Base-by-base conservation (phyloP, 345 rosid species). In the Salix dunnii region DNA sequence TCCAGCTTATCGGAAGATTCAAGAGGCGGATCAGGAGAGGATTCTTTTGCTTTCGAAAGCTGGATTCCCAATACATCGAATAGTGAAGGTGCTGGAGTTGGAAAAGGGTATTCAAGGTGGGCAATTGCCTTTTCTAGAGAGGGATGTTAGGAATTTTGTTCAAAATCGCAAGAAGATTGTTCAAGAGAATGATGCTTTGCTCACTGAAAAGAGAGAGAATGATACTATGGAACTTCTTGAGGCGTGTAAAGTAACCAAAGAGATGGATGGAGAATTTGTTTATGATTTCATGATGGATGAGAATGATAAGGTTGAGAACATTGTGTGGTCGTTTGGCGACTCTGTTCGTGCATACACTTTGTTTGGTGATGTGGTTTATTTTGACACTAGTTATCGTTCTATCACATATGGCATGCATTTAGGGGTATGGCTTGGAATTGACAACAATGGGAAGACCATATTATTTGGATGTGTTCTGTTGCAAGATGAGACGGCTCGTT, bases 1-100 rank as follows among this genome's bases (percentile, higher is more conserved):
- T 55, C 99, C 99, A 3, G 99, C 99, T 1, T 95, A 95, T 81
- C 82, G 97, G 36, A 95, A 95, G 88, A 93, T 95, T 72, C 91
- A 89, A 30, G 96, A 90, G 81, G 84, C 89, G 20, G 99, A 95
- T 81, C 97, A 91, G 81, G 97, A 95, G 35, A 88, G 94, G 71
- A 93, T 95, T 80, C 90, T 95, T 40, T 81, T 95, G 79, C 86
- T 95, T 11, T 93, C 97, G 5, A 93, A 93, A 86, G 99, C 97
- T 70, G 99, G 99, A 6, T 95, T 93, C 77, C 96, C 99, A 0
- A 91, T 95, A 31, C 90, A 93, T 71, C 92, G 93, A 76, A 95
- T 93, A n/a, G 94, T 95, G 30, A 91, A 89, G 90, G 84, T 91
- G 75, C 76, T 95, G 76, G 99, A 95, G 85, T 48, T 95, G 69